phyloP scores from a whole-genome alignment of 768 basidiomycete species.

The Lactarius evosmus region DNA sequence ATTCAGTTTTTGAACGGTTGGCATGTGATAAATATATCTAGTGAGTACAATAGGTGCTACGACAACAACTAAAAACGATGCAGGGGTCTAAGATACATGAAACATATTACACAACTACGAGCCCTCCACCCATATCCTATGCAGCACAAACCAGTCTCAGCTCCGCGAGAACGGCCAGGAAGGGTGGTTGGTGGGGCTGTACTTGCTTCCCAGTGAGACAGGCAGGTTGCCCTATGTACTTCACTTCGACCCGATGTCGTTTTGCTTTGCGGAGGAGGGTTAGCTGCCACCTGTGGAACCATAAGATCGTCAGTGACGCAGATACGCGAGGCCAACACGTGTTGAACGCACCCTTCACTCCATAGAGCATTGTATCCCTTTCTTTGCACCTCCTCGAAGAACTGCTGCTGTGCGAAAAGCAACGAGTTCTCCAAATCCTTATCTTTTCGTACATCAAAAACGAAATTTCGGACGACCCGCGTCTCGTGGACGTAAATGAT shows the following conservation, averaged over 20 bases:
- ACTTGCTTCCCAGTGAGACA: slow-evolving; percentile 49
- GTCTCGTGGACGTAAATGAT: slow-evolving; percentile 50
- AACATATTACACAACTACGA: not conserved
- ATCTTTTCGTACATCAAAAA: slow-evolving; percentile 54
- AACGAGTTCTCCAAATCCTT: slow-evolving; percentile 52
- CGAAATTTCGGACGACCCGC: slow-evolving; percentile 58
- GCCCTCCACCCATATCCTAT: slow-evolving; percentile 2
- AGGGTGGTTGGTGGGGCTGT: slow-evolving; percentile 54
- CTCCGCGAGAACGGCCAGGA: slow-evolving; percentile 59
- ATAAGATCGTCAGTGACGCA: slow-evolving; percentile 2
- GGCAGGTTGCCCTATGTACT: slow-evolving; percentile 67
- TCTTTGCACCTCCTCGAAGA: slow-evolving; percentile 52
- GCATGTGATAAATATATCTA: slow-evolving; percentile 14
- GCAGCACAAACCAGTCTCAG: slow-evolving; percentile 19
- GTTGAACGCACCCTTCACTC: slow-evolving; percentile 54
- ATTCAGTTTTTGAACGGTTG: not conserved
- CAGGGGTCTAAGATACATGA: slow-evolving; percentile 20
- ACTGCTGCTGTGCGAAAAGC: slow-evolving; percentile 59
- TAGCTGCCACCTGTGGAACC: slow-evolving; percentile 54
- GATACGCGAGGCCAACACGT: not conserved
- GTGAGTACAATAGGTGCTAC: slow-evolving; percentile 12
- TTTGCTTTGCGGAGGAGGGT: slow-evolving; percentile 63
- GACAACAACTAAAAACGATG: slow-evolving; percentile 1
- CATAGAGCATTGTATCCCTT: slow-evolving; percentile 63
- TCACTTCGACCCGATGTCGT: slow-evolving; percentile 61